Base-by-base conservation (phyloP, 352 stramenopile species). In the Globisporangium recalcitrans region DNA sequence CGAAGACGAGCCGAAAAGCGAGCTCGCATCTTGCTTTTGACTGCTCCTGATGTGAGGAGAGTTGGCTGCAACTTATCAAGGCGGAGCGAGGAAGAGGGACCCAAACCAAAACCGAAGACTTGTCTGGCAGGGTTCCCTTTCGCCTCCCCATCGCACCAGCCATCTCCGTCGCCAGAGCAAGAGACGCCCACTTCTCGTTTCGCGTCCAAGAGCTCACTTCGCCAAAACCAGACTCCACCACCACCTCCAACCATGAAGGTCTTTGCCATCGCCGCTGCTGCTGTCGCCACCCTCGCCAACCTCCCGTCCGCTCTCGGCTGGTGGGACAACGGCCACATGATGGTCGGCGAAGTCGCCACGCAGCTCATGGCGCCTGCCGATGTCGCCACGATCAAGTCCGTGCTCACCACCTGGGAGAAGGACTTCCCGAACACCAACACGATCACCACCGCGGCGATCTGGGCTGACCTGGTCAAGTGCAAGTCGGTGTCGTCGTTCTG, bases 261-360 rank as follows among this genome's bases (percentile, higher is more conserved):
- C 31, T 66, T 75, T 22, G 57, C 60, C 40, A 42, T 68, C 11
- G 52, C 60, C 10, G 52, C 57, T 13, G 53, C 62, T 6, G 34
- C 58, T n/a, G 52, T 71, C 24, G 62, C 40, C 4, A 51, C 46
- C 1, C 44, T 63, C 11, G 27, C 51, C 2, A 65, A 69, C 44
- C 36, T 73, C 16, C 72, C 72, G 14, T 52, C 55, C 6, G 65
- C 66, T 6, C 32, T 60, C 3, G 79, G 47, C n/a, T 87, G 77
- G 77, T 88, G 79, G 79, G 79, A 88, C 65, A 85, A 83, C 32
- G 77, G 75, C 32, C 79, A 88, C 73, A 85, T 87, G 79, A 60
- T 85, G 19, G 72, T 84, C 6, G 72, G 74, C 5, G 60, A 88
- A 27, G 70, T 85, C 22, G 75, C 79, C 52, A 73, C 70, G 53